Base-by-base conservation (phyloP, 331 rosid species). In the Saraca asoca region DNA sequence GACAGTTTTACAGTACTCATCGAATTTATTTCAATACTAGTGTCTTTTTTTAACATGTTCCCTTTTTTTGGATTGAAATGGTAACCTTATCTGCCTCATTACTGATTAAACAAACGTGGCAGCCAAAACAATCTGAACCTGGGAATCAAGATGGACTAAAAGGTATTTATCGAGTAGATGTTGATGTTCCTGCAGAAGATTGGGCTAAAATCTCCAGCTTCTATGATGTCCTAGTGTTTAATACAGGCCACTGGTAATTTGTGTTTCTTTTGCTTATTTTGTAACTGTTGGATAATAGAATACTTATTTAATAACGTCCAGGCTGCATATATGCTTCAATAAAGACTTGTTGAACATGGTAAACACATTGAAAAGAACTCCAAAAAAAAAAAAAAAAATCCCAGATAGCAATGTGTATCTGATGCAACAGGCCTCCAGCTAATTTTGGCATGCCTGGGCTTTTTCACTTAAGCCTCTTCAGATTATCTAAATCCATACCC, bases 231-330 rank as follows among this genome's bases (percentile, higher is more conserved):
- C 86, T 93, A 58, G 80, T 93, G 75, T 93, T 90, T 75, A 93
- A 86, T 65, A 86, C 97, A 13, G 97, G 98, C 63, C 98, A 93
- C 56, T 93, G 98, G 98, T 93, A 86, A 73, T 54, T 49, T 19
- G 49, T 46, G 59, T 60, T 62, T 48, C 65, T 64, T 77, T 72
- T 62, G 62, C 58, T 65, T 50, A 52, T 52, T 54, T 54, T 56
- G 20, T 59, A 62, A 49, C 10, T 63, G 44, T 41, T 58, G 44
- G 38, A 39, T 63, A 38, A 20, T 37, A 48, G 34, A 46, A 5
- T 70, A 6, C 6, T 19, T 34, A 11, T 48, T 62, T 11, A 51
- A 11, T 34, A 38, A 48, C 16, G 49, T 9, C 18, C n/a, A 68
- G 67, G 48, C 35, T 46, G 57, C 57, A 6, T 52, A 12, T 51